Evolutionary conservation across 163 green algal species (phyloP).

Genomic region (Chlamydomonas reinhardtii): DNA sequence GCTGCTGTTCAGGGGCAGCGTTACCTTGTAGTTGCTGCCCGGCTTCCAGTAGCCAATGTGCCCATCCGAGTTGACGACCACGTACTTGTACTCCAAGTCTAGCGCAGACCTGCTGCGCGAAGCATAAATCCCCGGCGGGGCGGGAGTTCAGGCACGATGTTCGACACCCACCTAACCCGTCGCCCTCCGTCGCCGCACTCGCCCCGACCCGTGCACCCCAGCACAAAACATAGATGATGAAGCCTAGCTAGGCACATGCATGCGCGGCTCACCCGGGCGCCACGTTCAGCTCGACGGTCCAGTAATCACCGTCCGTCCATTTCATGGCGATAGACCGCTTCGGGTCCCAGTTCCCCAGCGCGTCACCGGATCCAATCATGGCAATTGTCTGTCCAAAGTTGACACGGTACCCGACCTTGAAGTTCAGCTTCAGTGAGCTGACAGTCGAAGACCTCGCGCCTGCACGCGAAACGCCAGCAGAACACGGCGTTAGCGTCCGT

Average conservation of each 20-base stretch:
- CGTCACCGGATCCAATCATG: constrained; percentile 34
- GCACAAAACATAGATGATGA: no score
- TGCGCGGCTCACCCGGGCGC: constrained; percentile 25
- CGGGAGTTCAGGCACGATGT: not conserved
- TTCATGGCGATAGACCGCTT: constrained; percentile 48
- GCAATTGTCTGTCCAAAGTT: constrained; percentile 49
- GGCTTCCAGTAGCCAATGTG: constrained; percentile 50
- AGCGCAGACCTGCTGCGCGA: not conserved
- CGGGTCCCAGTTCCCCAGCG: constrained; percentile 51
- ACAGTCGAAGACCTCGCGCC: not conserved
- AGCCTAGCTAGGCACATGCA: no score
- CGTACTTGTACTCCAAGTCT: constrained; percentile 58
- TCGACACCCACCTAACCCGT: not conserved
- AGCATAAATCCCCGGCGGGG: not conserved
- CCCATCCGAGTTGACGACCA: constrained; percentile 47
- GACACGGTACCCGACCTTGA: constrained; percentile 40
- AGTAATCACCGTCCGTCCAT: constrained; percentile 50
- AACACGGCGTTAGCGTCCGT: no score
- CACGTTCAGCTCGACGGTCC: constrained; percentile 43
- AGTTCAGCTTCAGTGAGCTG: constrained; percentile 6
- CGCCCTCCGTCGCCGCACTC: no score
- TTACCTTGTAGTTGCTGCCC: constrained; percentile 53
- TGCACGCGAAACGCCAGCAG: not conserved
- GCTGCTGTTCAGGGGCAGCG: constrained; percentile 7
- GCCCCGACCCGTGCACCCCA: no score